Evolutionary conservation across 148 eudicot species (phyloP).

Genomic region (Drosera capensis): DNA sequence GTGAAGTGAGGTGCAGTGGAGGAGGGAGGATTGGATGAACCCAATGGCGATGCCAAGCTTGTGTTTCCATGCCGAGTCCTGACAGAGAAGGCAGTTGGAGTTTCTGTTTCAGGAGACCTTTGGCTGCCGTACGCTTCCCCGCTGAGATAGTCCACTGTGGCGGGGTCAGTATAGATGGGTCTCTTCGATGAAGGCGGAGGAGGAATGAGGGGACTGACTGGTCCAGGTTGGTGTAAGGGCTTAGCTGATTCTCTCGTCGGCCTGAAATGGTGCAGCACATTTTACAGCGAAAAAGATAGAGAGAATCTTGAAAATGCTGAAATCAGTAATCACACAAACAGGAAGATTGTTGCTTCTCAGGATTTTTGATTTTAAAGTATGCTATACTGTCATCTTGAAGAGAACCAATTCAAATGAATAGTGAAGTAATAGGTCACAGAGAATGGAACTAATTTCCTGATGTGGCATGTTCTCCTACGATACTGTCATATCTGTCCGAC

Average conservation of each 20-base stretch:
- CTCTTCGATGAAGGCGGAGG: slow-evolving; percentile 70
- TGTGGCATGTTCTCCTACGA: no score
- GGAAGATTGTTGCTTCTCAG: background rate
- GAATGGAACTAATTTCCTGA: no score
- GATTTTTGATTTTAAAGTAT: no score
- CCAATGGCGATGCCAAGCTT: slow-evolving; percentile 19
- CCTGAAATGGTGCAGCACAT: slow-evolving; percentile 23
- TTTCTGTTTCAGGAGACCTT: slow-evolving; percentile 23
- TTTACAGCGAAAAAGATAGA: background rate
- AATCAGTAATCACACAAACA: slow-evolving; percentile 1
- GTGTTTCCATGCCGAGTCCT: slow-evolving; percentile 18
- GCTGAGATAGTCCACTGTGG: slow-evolving; percentile 49
- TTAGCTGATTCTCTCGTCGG: slow-evolving; percentile 42
- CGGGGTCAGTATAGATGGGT: slow-evolving; percentile 22
- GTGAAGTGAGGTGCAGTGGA: slow-evolving; percentile 31
- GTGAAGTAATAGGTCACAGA: no score
- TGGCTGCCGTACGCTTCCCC: slow-evolving; percentile 38
- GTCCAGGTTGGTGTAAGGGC: slow-evolving; percentile 16
- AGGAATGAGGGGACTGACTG: slow-evolving; percentile 43
- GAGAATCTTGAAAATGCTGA: background rate
- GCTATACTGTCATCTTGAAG: no score
- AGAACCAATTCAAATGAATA: no score
- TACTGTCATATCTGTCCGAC: no score
- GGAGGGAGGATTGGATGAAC: slow-evolving; percentile 21
- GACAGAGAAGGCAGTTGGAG: slow-evolving; percentile 16